These are phyloP conservation scores for Arthrobotrys sphaeroides DNA, from an alignment of 2,329 filamentous ascomycete genomes.

Conservation along the genomic window DNA sequence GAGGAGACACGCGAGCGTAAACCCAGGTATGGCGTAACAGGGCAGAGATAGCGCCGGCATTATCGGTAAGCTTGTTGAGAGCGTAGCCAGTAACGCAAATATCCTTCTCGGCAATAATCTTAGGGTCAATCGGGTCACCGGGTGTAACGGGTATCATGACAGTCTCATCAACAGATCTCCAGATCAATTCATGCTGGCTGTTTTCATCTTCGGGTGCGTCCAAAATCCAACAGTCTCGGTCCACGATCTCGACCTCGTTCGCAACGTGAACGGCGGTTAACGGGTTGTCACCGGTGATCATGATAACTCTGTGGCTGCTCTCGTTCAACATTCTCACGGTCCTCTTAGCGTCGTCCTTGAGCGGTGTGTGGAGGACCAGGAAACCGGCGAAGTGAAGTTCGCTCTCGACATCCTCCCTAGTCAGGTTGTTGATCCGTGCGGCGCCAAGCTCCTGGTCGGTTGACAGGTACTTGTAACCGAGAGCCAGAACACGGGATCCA, in stretches of 20 bases:
- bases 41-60: constrained; percentile 75
- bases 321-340: constrained; percentile 97
- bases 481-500: constrained; percentile 89
- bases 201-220: constrained; percentile 92
- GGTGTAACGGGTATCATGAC: constrained; percentile 85
- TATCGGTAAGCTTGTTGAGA: constrained; percentile 84
- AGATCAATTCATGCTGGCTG: constrained; percentile 80
- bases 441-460: constrained; percentile 82
- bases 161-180: constrained; percentile 94
- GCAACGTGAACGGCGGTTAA: constrained; percentile 96
- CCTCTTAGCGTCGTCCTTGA: constrained; percentile 95
- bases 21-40: constrained; percentile 93
- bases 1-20: constrained; percentile 95
- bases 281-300: constrained; percentile 99
- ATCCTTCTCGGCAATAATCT: constrained; percentile 86
- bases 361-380: constrained; percentile 89
- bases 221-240: constrained; percentile 91
- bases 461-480: constrained; percentile 92
- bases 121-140: constrained; percentile 77
- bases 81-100: constrained; percentile 96
- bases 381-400: constrained; percentile 91
- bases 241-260: constrained; percentile 94
- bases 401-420: constrained; percentile 89
- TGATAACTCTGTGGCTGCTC: constrained; percentile 96
- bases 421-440: constrained; percentile 88